Base-by-base conservation (phyloP, 1,284 basidiomycete species). In the Meripilus lineatus region DNA sequence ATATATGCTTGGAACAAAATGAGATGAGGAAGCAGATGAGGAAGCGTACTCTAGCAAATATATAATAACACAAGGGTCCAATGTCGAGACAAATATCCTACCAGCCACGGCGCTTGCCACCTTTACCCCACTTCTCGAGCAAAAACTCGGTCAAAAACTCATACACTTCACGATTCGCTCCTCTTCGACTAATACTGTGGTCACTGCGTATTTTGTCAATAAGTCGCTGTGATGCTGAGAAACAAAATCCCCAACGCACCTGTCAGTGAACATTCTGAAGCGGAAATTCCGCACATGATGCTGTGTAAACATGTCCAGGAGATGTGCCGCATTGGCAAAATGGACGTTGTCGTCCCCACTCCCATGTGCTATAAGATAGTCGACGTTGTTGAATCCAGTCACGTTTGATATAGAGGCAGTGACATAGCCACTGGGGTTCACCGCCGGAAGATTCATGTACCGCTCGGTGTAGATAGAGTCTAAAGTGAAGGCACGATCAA, bases 191-290 rank as follows among this genome's bases (percentile, higher is more conserved):
- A 48, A 96, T 93, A 17, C 69, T 61, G 57, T 96, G 92, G 59
- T 91, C 87, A 56, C 91, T 93, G 60, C 42, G 28, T 8, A 49
- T 11, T 47, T 17, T 20, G 11, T 15, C 18, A n/a, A 38, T 58
- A 52, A 43, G 17, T 41, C 5, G 8, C 28, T 30, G 28, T 10
- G 10, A 30, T 10, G 28, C 8, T 33, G 14, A 32, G 21, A 35
- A 14, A 38, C 15, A 23, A 46, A 6, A 15, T 41, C 32, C 30
- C 24, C 38, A 22, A 65, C 75, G 50, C 51, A 88, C 85, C 89
- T 92, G 64, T 99, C 95, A 21, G 92, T 92, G 66, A 98, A 99
- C 88, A 96, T 91, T 58, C 94, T 78, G 66, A 97, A 96, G 56
- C 84, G 73, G 68, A 87, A 98, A 32, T 79, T 79, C 50, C 88